A percentile compares a stretch with the other conserved stretches of the same genome.
Evolutionary conservation across 495 filamentous ascomycete species (phyloP).

Genomic region (Penicillium argentinense): DNA sequence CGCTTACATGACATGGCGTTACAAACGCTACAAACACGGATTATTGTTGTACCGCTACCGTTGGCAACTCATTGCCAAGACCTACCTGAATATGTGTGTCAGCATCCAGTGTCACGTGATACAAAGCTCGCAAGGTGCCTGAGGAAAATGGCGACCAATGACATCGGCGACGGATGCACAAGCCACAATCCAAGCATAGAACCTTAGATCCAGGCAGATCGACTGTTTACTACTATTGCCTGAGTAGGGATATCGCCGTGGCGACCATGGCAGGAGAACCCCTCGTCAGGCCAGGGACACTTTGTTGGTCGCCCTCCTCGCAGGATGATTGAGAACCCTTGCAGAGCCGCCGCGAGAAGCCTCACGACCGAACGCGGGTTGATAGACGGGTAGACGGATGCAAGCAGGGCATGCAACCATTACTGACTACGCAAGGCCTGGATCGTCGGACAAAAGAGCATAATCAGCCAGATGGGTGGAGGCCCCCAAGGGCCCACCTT

Average conservation of each 20-base stretch:
- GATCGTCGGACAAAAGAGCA: slow-evolving; percentile 15
- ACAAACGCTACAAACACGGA: slow-evolving; percentile 3
- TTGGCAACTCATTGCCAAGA: too few species aligned
- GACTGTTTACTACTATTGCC: slow-evolving; percentile 4
- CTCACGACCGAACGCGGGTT: background rate
- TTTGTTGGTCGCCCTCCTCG: slow-evolving; percentile 12
- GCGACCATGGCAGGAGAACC: slow-evolving; percentile 19
- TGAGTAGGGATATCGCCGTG: slow-evolving; percentile 20
- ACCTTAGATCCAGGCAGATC: slow-evolving; percentile 14
- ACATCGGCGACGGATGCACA: slow-evolving; percentile 12
- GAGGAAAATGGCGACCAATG: slow-evolving; percentile 11
- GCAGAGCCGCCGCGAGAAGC: slow-evolving; percentile 12
- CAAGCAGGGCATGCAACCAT: slow-evolving; percentile 3
- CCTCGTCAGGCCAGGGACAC: slow-evolving; percentile 8
- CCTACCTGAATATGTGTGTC: background rate
- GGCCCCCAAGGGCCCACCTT: slow-evolving; percentile 18
- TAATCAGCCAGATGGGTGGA: slow-evolving; percentile 9
- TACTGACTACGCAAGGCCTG: slow-evolving; percentile 2
- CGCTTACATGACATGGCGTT: background rate
- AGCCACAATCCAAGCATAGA: slow-evolving; percentile 4
- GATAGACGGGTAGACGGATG: background rate
- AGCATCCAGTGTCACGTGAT: slow-evolving; percentile 6
- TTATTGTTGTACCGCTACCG: slow-evolving; percentile 1
- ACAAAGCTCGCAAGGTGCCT: background rate
- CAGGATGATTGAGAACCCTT: slow-evolving; percentile 19